These are phyloP conservation scores for Saccharomycopsis fermentans DNA, from an alignment of 805 yeast species.

Conservation along the genomic window DNA sequence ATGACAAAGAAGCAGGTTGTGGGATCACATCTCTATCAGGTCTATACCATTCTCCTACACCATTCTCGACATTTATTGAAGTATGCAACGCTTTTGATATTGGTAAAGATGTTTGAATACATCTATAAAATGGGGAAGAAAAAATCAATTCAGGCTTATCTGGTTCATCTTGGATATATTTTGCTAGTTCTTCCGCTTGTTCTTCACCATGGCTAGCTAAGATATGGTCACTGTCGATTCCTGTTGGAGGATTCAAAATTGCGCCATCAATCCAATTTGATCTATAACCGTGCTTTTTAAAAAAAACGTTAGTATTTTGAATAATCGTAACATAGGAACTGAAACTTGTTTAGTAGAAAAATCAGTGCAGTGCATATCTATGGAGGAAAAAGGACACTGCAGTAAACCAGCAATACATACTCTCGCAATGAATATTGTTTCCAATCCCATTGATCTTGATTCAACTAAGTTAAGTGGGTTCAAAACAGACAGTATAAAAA, in stretches of 20 bases:
- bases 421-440: conserved; percentile 60
- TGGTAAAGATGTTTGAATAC: conserved; percentile 74
- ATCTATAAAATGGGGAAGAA: conserved; percentile 81
- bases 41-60: conserved; percentile 88
- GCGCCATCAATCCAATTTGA: conserved; percentile 57
- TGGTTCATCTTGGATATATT: conserved; percentile 36
- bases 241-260: conserved; percentile 75
- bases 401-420: conserved; percentile 19
- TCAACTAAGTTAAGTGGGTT: neutral
- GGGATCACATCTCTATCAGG: conserved; percentile 63
- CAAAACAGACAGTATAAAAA: neutral
- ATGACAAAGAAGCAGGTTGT: conserved; percentile 45
- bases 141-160: conserved; percentile 56
- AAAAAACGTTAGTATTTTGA: neutral
- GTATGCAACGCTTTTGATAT: conserved; percentile 48
- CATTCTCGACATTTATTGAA: conserved; percentile 61
- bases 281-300: conserved; percentile 65
- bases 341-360: neutral
- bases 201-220: conserved; percentile 80
- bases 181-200: conserved; percentile 76
- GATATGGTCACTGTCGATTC: conserved; percentile 82
- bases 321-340: neutral
- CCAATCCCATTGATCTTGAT: conserved; percentile 33
- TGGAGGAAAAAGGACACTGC: neutral
- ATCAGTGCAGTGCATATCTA: neutral